Evolutionary conservation across 1,139 yeast genomes (phyloP), one percentile per base, ranked within the genome.

Genomic region (Geotrichum histeridarum): DNA sequence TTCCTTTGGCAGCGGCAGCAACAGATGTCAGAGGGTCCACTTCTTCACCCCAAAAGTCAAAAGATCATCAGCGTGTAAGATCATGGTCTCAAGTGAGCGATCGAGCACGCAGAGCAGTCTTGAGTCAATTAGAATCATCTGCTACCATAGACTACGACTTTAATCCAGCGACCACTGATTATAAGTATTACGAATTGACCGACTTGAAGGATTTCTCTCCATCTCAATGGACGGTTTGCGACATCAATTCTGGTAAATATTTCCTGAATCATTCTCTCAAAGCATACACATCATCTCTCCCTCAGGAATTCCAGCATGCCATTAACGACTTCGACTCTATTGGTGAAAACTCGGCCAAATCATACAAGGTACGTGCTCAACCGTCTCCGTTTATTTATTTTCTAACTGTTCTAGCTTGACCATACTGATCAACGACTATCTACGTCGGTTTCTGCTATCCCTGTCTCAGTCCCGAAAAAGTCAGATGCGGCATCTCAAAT

Each of bases 191-290:
- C 36, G 60, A 62, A 32, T 54, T 61, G 8, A 15, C 42, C 4
- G 53, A 32, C 8, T 22, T 22, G 27, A 22, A 12, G 17, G 41
- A 42, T 32, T 33, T 63, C 61, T 32, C 51, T 42, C 31, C 54
- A 55, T 43, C 46, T 6, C 59, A 59, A 17, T 67, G 70, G 70
- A 57, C 64, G 32, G 68, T 69, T 1, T 68, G 64, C 49, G 58
- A 66, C 8, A 59, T 61, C 22, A 46, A 54, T 8, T 56, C 61
- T 32, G 70, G 69, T 41, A 63, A 63, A 42, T 56, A 67, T 43
- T 58, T 60, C 43, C 67, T 59, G 54, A 57, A 60, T 45, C 65
- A 66, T 52, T 59, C 69, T 12, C 48, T 66, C 18, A 54, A 54
- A 31, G 62, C 60, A 17, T 55, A 62, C n/a, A 54, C 67, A 8